phyloP scores from a whole-genome alignment of 306 rosid genomes.

The Ochetophila trinervis region DNA sequence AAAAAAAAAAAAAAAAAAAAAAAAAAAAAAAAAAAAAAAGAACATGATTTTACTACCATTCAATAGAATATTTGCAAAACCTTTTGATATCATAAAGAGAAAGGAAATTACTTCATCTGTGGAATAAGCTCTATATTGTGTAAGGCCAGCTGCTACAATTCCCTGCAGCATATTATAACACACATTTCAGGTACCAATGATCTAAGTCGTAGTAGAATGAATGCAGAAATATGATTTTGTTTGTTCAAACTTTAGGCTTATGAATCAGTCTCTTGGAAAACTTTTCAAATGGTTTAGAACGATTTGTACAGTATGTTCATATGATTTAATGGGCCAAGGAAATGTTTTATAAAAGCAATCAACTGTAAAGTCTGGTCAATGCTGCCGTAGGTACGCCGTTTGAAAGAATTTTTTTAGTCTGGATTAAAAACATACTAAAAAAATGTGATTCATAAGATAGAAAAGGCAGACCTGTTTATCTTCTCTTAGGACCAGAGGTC shows the following conservation, averaged over 20 bases:
- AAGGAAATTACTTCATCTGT: slow-evolving; percentile 74
- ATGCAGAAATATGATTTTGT: not conserved
- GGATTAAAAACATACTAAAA: not conserved
- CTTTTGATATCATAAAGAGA: not conserved
- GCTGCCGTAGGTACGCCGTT: not conserved
- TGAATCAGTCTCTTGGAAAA: not conserved
- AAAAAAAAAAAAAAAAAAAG: slow-evolving; percentile 1
- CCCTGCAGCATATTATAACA: slow-evolving; percentile 47
- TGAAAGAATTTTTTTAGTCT: not conserved
- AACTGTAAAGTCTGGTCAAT: not conserved
- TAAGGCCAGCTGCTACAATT: slow-evolving; percentile 88
- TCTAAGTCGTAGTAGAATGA: not conserved
- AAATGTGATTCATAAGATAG: not conserved
- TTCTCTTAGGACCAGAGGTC: slow-evolving; percentile 92
- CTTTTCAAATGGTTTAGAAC: not conserved
- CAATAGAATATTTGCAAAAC: not conserved
- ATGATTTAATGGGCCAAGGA: too few species aligned
- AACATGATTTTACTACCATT: not conserved
- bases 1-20: slow-evolving; percentile 2
- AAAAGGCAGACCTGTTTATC: slow-evolving; percentile 75
- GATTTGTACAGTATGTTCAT: not conserved
- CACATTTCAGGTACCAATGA: slow-evolving; percentile 2
- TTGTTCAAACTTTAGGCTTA: not conserved
- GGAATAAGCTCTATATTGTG: slow-evolving; percentile 95
- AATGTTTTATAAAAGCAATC: too few species aligned